Conservation (phyloP, 208 protist genomes). For the Herpetomonas muscarum region DNA sequence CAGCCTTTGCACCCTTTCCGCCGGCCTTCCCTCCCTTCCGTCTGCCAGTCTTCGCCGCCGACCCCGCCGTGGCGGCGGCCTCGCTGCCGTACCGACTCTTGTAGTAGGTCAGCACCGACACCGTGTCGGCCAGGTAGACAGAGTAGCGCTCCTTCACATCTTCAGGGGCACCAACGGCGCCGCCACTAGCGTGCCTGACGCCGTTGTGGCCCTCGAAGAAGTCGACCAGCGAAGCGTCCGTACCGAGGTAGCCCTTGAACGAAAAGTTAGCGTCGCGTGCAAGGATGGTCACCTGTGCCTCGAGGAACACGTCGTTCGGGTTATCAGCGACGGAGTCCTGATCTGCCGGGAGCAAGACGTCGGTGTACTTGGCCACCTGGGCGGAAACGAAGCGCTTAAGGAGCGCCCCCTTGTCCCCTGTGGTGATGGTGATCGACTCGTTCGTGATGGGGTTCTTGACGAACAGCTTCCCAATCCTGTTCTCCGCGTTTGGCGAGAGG, state of each 20-base stretch:
- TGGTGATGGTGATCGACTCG: slow-evolving; percentile 74
- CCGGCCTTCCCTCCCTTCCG: slow-evolving; percentile 3
- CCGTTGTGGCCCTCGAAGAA: slow-evolving; percentile 65
- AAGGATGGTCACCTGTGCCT: slow-evolving; percentile 84
- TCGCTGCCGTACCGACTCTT: slow-evolving; percentile 50
- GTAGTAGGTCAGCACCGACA: slow-evolving; percentile 71
- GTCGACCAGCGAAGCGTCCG: slow-evolving; percentile 28
- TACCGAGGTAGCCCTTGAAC: slow-evolving; percentile 47
- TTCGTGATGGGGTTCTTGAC: slow-evolving; percentile 86
- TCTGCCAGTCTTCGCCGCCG: slow-evolving; percentile 13
- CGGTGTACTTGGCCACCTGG: slow-evolving; percentile 74
- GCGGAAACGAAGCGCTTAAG: slow-evolving; percentile 62
- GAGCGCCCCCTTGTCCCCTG: slow-evolving; percentile 30
- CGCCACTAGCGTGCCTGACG: background rate
- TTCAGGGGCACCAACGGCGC: background rate
- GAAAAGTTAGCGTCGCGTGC: slow-evolving; percentile 80
- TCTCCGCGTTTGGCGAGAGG: slow-evolving; percentile 27
- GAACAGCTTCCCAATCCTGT: slow-evolving; percentile 72
- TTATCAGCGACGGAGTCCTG: slow-evolving; percentile 31
- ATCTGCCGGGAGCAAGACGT: slow-evolving; percentile 67
- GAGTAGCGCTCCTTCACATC: slow-evolving; percentile 55
- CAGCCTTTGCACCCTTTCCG: background rate
- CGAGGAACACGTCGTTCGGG: slow-evolving; percentile 42
- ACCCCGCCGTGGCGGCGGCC: background rate
- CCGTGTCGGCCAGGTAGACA: slow-evolving; percentile 80